Percentiles rank a stretch among this genome's conserved stretches.
Conservation (phyloP, 257 asterid genomes). For the Solanum microdontum region DNA sequence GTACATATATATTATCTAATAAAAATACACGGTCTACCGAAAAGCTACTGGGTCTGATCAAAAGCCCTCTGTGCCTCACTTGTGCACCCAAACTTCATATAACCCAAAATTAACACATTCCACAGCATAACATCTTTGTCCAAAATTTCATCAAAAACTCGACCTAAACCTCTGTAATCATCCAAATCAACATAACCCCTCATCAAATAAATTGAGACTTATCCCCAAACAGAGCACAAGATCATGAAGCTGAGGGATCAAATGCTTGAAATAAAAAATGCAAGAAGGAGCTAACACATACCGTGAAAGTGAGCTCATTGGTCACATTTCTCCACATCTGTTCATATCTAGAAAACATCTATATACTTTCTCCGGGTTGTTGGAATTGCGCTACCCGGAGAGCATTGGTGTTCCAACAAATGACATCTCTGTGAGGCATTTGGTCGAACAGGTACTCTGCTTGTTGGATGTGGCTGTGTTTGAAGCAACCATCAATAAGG, state of each 20-base stretch:
- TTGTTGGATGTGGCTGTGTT: conserved; percentile 22
- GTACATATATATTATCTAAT: too few relatives aligned
- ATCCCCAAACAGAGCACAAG: not conserved
- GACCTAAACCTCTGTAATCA: not conserved
- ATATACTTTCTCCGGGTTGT: not conserved
- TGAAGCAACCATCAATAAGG: conserved; percentile 46
- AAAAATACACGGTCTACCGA: not conserved
- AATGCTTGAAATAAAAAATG: not conserved
- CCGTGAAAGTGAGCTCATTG: conserved; percentile 8
- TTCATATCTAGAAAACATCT: not conserved
- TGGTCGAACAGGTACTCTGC: conserved; percentile 25
- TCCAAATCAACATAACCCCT: not conserved
- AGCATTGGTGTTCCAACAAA: conserved; percentile 20
- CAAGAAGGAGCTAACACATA: not conserved
- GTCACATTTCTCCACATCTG: not conserved
- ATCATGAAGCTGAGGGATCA: not conserved
- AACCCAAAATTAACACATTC: not conserved
- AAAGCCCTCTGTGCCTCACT: not conserved
- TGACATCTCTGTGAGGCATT: conserved; percentile 36
- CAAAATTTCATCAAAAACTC: not conserved
- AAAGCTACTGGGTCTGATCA: not conserved
- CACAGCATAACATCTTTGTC: not conserved
- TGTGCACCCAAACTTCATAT: not conserved
- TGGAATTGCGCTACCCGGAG: not conserved
- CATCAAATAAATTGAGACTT: not conserved